These are phyloP conservation scores for Phallus indusiatus DNA, from an alignment of 768 basidiomycete species.

Conservation along the genomic window DNA sequence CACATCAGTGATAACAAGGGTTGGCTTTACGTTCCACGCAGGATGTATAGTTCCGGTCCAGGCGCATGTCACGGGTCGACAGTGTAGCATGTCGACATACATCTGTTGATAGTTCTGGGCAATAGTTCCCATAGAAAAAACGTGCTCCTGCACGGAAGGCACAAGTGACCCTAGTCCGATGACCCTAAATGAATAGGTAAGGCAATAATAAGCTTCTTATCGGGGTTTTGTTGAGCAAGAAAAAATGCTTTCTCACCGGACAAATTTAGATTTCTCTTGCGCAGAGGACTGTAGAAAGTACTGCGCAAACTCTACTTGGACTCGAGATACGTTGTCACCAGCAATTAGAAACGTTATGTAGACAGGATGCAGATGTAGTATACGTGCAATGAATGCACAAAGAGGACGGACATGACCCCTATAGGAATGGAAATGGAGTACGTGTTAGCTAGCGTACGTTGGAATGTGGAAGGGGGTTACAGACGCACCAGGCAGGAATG, in stretches of 20 bases:
- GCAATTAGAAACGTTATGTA: slow-evolving; percentile 6
- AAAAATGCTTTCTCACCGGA: background rate
- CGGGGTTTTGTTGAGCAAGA: background rate
- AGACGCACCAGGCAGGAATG: slow-evolving; percentile 5
- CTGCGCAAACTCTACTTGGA: background rate
- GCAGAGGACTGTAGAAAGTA: background rate
- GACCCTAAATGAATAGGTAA: background rate
- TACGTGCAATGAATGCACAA: slow-evolving; percentile 4
- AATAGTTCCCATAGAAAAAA: slow-evolving; percentile 6
- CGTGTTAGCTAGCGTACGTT: background rate
- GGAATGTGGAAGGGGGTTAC: background rate
- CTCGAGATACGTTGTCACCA: slow-evolving; percentile 7
- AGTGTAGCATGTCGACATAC: slow-evolving; percentile 2
- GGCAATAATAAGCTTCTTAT: background rate
- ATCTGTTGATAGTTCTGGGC: slow-evolving; percentile 1
- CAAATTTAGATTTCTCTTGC: background rate
- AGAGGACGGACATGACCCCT: slow-evolving; percentile 10
- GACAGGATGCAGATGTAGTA: slow-evolving; percentile 2
- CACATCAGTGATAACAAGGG: slow-evolving; percentile 6
- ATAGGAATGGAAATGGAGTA: background rate
- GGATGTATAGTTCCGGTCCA: slow-evolving; percentile 3
- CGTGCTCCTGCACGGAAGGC: background rate
- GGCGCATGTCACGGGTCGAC: slow-evolving; percentile 5
- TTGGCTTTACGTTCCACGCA: background rate
- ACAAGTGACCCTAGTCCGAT: slow-evolving; percentile 4